These are phyloP conservation scores for Phlebiopsis gigantea DNA, from an alignment of 768 basidiomycete species.

Conservation along the genomic window DNA sequence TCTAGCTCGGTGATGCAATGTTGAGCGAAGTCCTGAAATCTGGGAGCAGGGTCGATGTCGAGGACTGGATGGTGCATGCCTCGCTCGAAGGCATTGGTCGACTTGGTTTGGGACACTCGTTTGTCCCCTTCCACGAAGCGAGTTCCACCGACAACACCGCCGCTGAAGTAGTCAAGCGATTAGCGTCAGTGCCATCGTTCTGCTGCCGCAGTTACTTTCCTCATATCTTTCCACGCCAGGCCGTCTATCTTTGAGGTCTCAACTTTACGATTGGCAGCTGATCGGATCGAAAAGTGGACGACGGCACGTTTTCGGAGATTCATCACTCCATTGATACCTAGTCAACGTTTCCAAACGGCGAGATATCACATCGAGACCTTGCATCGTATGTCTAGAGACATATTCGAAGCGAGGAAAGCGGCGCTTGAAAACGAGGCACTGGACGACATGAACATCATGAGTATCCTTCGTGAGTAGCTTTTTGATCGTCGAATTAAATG, in stretches of 20 bases:
- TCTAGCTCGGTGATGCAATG: neutral
- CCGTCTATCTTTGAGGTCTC: neutral
- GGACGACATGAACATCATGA: constrained; percentile 18
- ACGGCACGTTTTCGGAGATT: constrained; percentile 23
- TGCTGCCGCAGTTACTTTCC: neutral
- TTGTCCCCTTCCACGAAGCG: constrained; percentile 3
- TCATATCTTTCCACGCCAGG: neutral
- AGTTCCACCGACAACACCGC: neutral
- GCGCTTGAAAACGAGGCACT: constrained; percentile 12
- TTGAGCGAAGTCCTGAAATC: neutral
- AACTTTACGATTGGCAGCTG: neutral
- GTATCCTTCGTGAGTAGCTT: constrained; percentile 13
- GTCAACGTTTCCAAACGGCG: constrained; percentile 25
- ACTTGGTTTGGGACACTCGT: constrained; percentile 12
- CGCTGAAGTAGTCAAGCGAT: neutral
- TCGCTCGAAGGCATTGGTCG: constrained; percentile 14
- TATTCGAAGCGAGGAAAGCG: constrained; percentile 17
- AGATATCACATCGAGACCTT: constrained; percentile 20
- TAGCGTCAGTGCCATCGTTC: neutral
- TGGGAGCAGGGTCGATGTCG: constrained; percentile 12
- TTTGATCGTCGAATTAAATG: neutral
- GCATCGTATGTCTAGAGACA: constrained; percentile 5
- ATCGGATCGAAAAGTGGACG: neutral
- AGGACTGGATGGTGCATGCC: constrained; percentile 14
- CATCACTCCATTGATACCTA: constrained; percentile 29